Evolutionary conservation across 768 basidiomycete species (phyloP), one percentile per base, ranked within the genome.

Genomic region (Galerina marginata): DNA sequence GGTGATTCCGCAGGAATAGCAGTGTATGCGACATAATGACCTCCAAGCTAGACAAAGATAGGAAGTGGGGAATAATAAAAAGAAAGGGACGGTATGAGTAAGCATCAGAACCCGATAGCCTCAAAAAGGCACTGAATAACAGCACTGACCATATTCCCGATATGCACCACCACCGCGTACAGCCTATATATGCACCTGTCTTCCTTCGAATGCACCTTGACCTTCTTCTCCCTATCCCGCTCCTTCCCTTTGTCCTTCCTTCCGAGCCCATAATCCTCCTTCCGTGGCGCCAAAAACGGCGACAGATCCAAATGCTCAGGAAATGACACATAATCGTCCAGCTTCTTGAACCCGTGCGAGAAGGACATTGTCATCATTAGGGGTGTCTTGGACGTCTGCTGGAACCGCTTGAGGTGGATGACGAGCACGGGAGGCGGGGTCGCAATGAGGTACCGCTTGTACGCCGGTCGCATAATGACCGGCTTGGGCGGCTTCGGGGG

Each of bases 371-470:
- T 1, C 29, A 33, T 33, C 29, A 88, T 75, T 58, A 86, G 74
- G 4, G 85, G 81, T 53, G 81, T 80, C 75, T 89, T 90, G 42
- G 81, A 79, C 7, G 89, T 81, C 69, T 96, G 95, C 74, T 96
- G 93, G 76, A 99, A 99, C 47, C 96, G 85, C 77, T 98, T 98
- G 51, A 97, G 83, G 67, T 98, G 96, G 60, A 98, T 85, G 52
- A 96, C 92, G 58, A 98, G 85, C 36, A 97, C 83, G 0, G 95
- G 93, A 0, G 96, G 96, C 1, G 91, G 88, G 0, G 81, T 82
- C 14, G 89, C 86, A 72, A 99, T 92, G 60, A 99, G 87, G 74
- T 97, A 99, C 11, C 96, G 91, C 75, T 99, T 99, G 78, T 93
- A 95, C 4, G 94, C 93, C 1, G 92, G 83, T 1, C 93, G 86